A percentile compares a stretch with the other conserved stretches of the same genome.
Conservation (phyloP, 441 rosid genomes). For the Erodium moschatum region DNA sequence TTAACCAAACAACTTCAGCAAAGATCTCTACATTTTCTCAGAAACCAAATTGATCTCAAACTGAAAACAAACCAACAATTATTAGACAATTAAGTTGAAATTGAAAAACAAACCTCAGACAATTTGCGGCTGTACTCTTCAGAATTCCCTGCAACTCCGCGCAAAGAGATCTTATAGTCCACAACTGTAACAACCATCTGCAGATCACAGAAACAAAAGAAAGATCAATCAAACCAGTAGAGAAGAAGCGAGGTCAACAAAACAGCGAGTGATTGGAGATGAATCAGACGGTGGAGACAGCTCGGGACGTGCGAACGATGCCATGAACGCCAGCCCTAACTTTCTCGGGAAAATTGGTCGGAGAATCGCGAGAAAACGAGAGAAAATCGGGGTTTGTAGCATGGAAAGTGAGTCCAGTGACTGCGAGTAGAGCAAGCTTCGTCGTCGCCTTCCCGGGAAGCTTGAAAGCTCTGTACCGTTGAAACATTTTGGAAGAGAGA, state of each 20-base stretch:
- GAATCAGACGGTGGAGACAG: slow-evolving; percentile 46
- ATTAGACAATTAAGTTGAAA: background rate
- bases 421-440: slow-evolving; percentile 28
- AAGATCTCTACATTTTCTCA: background rate
- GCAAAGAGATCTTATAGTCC: slow-evolving; percentile 59
- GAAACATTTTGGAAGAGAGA: background rate
- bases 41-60: slow-evolving; percentile 1
- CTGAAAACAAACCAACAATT: background rate
- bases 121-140: slow-evolving; percentile 42
- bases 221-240: background rate
- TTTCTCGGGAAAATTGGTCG: slow-evolving; percentile 17
- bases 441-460: slow-evolving; percentile 28
- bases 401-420: slow-evolving; percentile 40
- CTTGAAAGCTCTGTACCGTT: slow-evolving; percentile 20
- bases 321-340: slow-evolving; percentile 32
- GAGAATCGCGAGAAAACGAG: slow-evolving; percentile 16
- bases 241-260: background rate
- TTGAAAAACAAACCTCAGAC: slow-evolving; percentile 44
- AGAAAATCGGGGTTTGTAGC: slow-evolving; percentile 25
- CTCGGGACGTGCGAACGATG: slow-evolving; percentile 59
- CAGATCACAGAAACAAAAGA: slow-evolving; percentile 13
- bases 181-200: slow-evolving; percentile 54
- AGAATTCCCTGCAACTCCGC: slow-evolving; percentile 33
- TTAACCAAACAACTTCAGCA: too few species aligned
- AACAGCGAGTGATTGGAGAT: background rate